A percentile compares a stretch with the other conserved stretches of the same genome.
Evolutionary conservation across 2,329 filamentous ascomycete genomes (phyloP).

Genomic region (Hirsutella thompsonii): DNA sequence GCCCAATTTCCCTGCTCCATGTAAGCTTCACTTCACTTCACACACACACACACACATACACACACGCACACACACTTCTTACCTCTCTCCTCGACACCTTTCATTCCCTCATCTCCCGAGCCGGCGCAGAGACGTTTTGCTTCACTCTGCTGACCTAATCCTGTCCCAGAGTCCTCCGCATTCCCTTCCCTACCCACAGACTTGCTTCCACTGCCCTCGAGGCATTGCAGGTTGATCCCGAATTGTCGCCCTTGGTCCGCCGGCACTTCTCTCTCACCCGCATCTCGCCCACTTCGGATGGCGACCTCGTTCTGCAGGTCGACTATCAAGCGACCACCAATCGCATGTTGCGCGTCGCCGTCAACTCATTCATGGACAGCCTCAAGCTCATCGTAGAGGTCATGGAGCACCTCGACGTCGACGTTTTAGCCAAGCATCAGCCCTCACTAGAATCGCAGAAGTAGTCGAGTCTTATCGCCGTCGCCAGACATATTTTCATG

Average conservation of each 20-base stretch:
- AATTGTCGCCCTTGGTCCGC: constrained; percentile 73
- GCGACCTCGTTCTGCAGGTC: constrained; percentile 44
- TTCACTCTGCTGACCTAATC: constrained; percentile 3
- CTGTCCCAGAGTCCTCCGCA: constrained; percentile 48
- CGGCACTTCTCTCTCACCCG: constrained; percentile 50
- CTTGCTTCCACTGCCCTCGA: constrained; percentile 65
- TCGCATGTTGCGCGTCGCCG: constrained; percentile 88
- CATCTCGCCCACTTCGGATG: neutral
- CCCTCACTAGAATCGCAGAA: too few species aligned
- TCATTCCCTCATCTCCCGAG: too few species aligned
- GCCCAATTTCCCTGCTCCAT: constrained; percentile 47
- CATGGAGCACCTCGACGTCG: constrained; percentile 81
- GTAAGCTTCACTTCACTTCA: constrained; percentile 26
- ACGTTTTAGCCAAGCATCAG: constrained; percentile 44
- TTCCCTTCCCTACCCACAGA: constrained; percentile 71
- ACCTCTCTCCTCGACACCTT: too few species aligned
- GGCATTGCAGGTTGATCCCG: constrained; percentile 72
- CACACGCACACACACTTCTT: constrained; percentile 1
- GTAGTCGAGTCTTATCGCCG: constrained; percentile 1
- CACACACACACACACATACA: constrained; percentile 7
- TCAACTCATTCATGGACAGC: constrained; percentile 94
- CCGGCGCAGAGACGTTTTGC: too few species aligned
- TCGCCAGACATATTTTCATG: neutral
- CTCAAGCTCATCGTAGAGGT: constrained; percentile 73
- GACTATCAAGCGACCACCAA: constrained; percentile 84